These are phyloP conservation scores for Collybiopsis confluens DNA, from an alignment of 768 basidiomycete species.

Conservation along the genomic window DNA sequence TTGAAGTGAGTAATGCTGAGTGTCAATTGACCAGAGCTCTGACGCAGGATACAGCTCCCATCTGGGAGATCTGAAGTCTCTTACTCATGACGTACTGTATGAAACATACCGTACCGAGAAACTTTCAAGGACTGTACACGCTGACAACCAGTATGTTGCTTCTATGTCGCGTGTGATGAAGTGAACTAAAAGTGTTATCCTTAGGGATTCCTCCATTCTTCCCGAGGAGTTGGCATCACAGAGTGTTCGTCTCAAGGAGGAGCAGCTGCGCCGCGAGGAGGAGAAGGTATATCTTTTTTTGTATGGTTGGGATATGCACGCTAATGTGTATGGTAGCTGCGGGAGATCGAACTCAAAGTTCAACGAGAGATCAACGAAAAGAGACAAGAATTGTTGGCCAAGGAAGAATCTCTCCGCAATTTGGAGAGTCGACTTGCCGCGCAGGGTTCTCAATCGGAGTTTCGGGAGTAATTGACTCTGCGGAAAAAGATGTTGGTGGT, in stretches of 20 bases:
- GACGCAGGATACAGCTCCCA: conserved; percentile 62
- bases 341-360: conserved; percentile 97
- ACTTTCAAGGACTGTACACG: conserved; percentile 82
- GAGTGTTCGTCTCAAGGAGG: conserved; percentile 96
- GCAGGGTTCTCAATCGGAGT: conserved; percentile 79
- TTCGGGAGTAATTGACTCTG: conserved; percentile 46
- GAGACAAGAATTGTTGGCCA: conserved; percentile 92
- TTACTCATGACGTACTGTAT: conserved; percentile 92
- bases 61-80: conserved; percentile 87
- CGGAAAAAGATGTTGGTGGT: not conserved
- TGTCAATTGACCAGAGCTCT: not conserved
- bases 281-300: conserved; percentile 62
- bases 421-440: conserved; percentile 88
- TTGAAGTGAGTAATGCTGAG: conserved; percentile 57
- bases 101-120: conserved; percentile 99
- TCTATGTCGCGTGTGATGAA: conserved; percentile 1
- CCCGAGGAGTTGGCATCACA: conserved; percentile 97
- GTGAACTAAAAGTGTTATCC: conserved; percentile 19
- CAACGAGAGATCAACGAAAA: conserved; percentile 98
- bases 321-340: conserved; percentile 47
- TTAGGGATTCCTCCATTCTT: conserved; percentile 81
- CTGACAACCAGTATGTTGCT: conserved; percentile 63
- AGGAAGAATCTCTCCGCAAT: conserved; percentile 92
- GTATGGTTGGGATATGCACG: not conserved
- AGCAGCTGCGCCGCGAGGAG: conserved; percentile 94